Evolutionary conservation across 1,284 basidiomycete genomes (phyloP).

Genomic region (Irpex rosettiformis): DNA sequence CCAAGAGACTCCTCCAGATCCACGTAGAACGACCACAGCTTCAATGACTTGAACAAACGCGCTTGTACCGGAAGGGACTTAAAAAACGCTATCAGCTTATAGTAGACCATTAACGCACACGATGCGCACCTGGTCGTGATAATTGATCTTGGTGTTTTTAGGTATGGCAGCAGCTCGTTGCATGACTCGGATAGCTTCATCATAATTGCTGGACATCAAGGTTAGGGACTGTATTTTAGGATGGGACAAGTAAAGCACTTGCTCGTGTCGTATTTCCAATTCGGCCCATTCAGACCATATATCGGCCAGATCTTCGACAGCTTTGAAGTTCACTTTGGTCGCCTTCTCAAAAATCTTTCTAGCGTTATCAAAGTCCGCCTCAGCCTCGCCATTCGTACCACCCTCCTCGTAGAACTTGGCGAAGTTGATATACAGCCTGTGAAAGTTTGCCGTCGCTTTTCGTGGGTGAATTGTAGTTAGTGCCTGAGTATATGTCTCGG

Average conservation of each 20-base stretch:
- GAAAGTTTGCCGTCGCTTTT: slow-evolving; percentile 89
- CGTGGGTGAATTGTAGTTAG: slow-evolving; percentile 87
- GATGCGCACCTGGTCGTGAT: slow-evolving; percentile 86
- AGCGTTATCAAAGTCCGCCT: slow-evolving; percentile 81
- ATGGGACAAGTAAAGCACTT: slow-evolving; percentile 32
- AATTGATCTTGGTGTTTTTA: slow-evolving; percentile 88
- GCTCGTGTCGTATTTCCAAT: slow-evolving; percentile 96
- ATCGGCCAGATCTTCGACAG: slow-evolving; percentile 98
- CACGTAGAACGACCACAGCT: slow-evolving; percentile 98
- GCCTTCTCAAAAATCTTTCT: slow-evolving; percentile 93
- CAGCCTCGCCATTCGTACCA: slow-evolving; percentile 74
- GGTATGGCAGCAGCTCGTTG: slow-evolving; percentile 91
- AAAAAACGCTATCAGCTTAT: background rate
- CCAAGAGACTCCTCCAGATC: slow-evolving; percentile 97
- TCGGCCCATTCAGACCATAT: slow-evolving; percentile 99
- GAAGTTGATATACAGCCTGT: slow-evolving; percentile 92
- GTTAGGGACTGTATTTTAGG: background rate
- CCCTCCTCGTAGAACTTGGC: slow-evolving; percentile 98
- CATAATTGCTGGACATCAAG: slow-evolving; percentile 74
- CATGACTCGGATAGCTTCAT: slow-evolving; percentile 93
- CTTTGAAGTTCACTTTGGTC: slow-evolving; percentile 87
- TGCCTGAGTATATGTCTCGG: slow-evolving; percentile 89
- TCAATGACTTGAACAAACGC: slow-evolving; percentile 95
- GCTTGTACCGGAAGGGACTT: slow-evolving; percentile 83
- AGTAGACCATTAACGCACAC: background rate